These are phyloP conservation scores for Umbilicus rupestris DNA, from an alignment of 164 flowering plant species.

Conservation along the genomic window DNA sequence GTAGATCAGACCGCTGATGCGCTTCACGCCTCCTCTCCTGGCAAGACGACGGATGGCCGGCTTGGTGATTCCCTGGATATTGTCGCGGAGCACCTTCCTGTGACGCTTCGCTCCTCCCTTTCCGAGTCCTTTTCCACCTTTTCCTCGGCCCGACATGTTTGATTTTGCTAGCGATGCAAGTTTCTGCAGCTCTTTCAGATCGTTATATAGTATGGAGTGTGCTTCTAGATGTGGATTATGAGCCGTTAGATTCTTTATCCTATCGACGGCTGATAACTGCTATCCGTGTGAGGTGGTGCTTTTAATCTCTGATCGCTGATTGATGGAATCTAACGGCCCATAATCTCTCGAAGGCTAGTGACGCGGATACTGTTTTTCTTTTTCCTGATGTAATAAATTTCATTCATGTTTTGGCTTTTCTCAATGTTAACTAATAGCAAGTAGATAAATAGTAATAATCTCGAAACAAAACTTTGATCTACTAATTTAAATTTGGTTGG, in stretches of 20 bases:
- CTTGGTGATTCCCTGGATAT: conserved; percentile 10
- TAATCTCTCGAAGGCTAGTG: no score
- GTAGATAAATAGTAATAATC: no score
- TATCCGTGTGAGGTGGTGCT: neutral
- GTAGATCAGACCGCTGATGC: conserved; percentile 10
- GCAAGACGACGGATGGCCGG: conserved; percentile 11
- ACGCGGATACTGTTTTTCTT: no score
- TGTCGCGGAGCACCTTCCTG: conserved; percentile 9
- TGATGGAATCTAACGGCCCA: neutral
- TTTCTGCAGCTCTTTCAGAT: neutral
- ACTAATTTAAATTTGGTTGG: no score
- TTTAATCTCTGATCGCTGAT: neutral
- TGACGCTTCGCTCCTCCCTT: conserved; percentile 13
- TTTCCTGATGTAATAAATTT: no score
- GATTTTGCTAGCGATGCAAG: neutral
- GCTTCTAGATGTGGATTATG: neutral
- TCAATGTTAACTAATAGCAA: no score
- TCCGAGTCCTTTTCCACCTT: conserved; percentile 12
- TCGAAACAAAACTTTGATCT: no score
- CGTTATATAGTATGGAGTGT: neutral
- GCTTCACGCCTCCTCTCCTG: conserved; percentile 9
- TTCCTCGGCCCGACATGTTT: conserved; percentile 9
- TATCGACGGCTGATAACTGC: neutral
- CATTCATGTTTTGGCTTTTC: no score
- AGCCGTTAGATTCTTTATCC: neutral